A percentile compares a stretch with the other conserved stretches of the same genome.
These are phyloP conservation scores for Beauveria caledonica DNA, from an alignment of 2,329 filamentous ascomycete genomes.

Conservation along the genomic window DNA sequence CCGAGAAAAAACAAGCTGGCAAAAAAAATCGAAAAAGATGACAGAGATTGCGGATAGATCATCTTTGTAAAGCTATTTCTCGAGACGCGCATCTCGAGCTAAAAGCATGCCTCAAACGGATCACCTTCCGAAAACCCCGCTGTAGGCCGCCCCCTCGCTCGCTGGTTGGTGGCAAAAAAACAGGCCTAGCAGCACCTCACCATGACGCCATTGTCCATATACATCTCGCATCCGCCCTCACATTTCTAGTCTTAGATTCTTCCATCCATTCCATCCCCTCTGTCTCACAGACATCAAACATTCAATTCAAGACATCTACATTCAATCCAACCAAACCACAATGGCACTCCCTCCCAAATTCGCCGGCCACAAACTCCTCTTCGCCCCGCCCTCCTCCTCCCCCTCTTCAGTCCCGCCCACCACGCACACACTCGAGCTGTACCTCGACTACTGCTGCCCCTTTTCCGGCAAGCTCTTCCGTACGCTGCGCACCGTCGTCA, in stretches of 20 bases:
- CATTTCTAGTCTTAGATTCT: neutral
- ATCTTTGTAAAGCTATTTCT: neutral
- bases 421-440: conserved; percentile 54
- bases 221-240: neutral
- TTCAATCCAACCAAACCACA: neutral
- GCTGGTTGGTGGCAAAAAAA: neutral
- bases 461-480: conserved; percentile 63
- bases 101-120: neutral
- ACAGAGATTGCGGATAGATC: too few relatives aligned
- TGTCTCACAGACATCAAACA: neutral
- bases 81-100: neutral
- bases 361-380: conserved; percentile 59
- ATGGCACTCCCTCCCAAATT: conserved; percentile 77
- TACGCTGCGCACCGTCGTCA: conserved; percentile 60
- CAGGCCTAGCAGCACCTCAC: neutral
- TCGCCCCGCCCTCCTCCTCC: conserved; percentile 29
- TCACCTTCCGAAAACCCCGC: conserved; percentile 1
- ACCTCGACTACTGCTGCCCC: conserved; percentile 88
- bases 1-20: neutral
- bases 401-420: conserved; percentile 31
- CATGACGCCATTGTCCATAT: conserved; percentile 7
- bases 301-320: neutral
- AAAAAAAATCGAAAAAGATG: neutral
- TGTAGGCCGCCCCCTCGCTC: neutral
- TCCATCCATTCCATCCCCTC: neutral